Percentiles rank a stretch among this genome's conserved stretches.
Conservation (phyloP, 805 yeast genomes). For the Saccharomyces jurei region DNA sequence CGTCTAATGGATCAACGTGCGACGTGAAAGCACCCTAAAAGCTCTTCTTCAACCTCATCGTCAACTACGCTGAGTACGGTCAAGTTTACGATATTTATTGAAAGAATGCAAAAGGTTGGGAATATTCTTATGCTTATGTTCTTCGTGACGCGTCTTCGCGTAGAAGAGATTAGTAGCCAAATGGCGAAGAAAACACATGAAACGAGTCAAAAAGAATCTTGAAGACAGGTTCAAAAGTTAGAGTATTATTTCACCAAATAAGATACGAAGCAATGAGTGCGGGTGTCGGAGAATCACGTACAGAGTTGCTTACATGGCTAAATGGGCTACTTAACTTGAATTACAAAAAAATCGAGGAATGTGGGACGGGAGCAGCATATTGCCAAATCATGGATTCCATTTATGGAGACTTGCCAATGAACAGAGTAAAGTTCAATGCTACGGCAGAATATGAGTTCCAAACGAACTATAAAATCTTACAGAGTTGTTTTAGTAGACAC, state of each 20-base stretch:
- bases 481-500: constrained; percentile 66
- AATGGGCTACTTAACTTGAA: constrained; percentile 59
- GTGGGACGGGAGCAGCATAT: constrained; percentile 93
- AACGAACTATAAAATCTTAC: constrained; percentile 78
- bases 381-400: constrained; percentile 88
- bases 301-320: constrained; percentile 79
- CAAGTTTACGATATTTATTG: background rate
- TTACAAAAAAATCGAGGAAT: constrained; percentile 76
- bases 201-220: background rate
- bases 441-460: constrained; percentile 67
- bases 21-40: background rate
- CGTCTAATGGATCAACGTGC: background rate
- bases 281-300: constrained; percentile 64
- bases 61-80: background rate
- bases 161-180: background rate
- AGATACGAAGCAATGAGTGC: constrained; percentile 8
- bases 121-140: background rate
- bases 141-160: background rate
- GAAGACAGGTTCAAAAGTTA: background rate
- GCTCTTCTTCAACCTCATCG: background rate
- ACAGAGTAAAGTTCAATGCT: constrained; percentile 64
- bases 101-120: background rate
- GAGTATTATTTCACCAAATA: background rate
- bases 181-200: background rate
- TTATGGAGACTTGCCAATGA: constrained; percentile 74